Evolutionary conservation across 768 basidiomycete genomes (phyloP), one percentile per base, ranked within the genome.

Genomic region (Lactarius sp.): DNA sequence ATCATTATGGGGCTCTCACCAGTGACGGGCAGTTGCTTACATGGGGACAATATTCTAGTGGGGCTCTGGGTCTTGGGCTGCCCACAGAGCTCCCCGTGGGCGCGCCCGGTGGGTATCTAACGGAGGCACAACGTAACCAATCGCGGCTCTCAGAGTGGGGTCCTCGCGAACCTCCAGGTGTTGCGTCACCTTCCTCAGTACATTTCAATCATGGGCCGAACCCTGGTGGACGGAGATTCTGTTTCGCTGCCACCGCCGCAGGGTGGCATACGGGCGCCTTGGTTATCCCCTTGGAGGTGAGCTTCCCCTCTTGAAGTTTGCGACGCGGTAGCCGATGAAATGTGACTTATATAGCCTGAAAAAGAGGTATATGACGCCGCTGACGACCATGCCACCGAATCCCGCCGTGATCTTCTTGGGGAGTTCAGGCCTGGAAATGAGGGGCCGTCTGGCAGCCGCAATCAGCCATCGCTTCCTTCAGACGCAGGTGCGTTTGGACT

Each of bases 241-340:
- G 90, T 68, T 90, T 96, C 68, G 82, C 82, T 1, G 85, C 87
- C 6, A 82, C 92, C 5, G 92, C 94, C 3, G 81, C 85, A 0
- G 95, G 95, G 10, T 96, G 94, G 94, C 95, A 98, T 70, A 89
- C 83, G 60, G 94, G 93, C 8, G 92, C 93, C 1, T 77, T 98
- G 52, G 90, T 92, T 3, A 86, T 96, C 46, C 90, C 93, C 71
- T 77, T 93, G 33, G 85, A 92, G 78, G 90, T 90, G 61, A 64
- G 79, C 70, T 31, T 33, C 20, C 10, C 10, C 1, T 8, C 6
- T 31, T 37, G n/a, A 49, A 14, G 22, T 9, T 36, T 41, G 16
- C 1, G 31, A 36, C 36, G 34, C 31, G 6, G 27, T 33, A 53
- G 10, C 27, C 41, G 31, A 36, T 65, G 60, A 51, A 10, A 6